phyloP scores from a whole-genome alignment of 2,329 filamentous ascomycete genomes.

The Diaporthe velutina region DNA sequence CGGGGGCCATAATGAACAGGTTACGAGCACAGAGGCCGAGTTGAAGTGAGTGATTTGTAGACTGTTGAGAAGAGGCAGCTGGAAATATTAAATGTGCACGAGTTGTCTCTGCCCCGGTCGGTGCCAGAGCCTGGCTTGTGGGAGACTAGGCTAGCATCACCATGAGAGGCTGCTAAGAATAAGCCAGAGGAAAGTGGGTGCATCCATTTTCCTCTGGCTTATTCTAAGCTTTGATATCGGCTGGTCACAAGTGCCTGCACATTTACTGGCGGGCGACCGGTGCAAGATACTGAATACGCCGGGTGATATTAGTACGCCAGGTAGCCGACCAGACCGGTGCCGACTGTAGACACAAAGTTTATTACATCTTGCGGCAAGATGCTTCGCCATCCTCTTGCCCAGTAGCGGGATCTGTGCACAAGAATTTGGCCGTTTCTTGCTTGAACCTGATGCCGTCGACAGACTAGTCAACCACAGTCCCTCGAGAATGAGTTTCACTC shows the following conservation, averaged over 20 bases:
- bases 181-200: too few relatives aligned
- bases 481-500: too few relatives aligned
- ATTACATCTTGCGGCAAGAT: neutral
- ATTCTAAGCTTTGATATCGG: neutral
- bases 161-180: too few relatives aligned
- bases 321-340: neutral
- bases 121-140: neutral
- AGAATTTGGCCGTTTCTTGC: too few relatives aligned
- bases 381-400: neutral
- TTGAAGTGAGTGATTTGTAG: neutral
- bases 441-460: neutral
- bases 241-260: neutral
- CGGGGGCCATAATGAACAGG: neutral
- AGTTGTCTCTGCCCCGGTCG: too few relatives aligned
- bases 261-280: neutral
- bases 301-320: neutral
- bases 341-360: too few relatives aligned
- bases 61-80: neutral
- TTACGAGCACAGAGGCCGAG: neutral
- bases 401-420: neutral
- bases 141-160: neutral
- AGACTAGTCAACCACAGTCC: too few relatives aligned
- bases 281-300: neutral
- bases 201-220: too few relatives aligned
- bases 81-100: neutral